Evolutionary conservation across 1,284 basidiomycete genomes (phyloP).

Genomic region (Cryptococcus maquisensis): DNA sequence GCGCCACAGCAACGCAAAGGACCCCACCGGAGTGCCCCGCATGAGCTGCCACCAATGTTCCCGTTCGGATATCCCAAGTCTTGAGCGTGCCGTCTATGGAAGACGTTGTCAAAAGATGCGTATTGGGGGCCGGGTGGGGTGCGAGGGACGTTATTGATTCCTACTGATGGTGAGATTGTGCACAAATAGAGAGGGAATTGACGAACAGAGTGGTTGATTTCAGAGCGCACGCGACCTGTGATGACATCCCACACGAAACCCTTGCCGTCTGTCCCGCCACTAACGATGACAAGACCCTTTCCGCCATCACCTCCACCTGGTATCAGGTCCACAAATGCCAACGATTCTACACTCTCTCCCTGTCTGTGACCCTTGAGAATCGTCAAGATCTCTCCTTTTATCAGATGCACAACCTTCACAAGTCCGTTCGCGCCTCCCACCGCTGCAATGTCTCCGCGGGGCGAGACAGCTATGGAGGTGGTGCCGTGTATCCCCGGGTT

Average conservation of each 20-base stretch:
- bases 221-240: slow-evolving; percentile 73
- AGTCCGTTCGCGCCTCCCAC: slow-evolving; percentile 82
- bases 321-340: slow-evolving; percentile 76
- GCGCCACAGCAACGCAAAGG: slow-evolving; percentile 65
- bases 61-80: slow-evolving; percentile 90
- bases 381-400: slow-evolving; percentile 75
- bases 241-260: slow-evolving; percentile 89
- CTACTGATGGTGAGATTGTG: slow-evolving; percentile 48
- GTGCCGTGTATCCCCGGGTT: slow-evolving; percentile 61
- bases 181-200: neutral
- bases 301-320: slow-evolving; percentile 54
- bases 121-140: slow-evolving; percentile 61
- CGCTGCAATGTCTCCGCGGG: slow-evolving; percentile 76
- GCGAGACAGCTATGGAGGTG: slow-evolving; percentile 78
- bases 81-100: slow-evolving; percentile 79
- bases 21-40: slow-evolving; percentile 82
- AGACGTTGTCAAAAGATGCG: slow-evolving; percentile 62
- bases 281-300: slow-evolving; percentile 67
- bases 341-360: slow-evolving; percentile 83
- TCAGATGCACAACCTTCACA: slow-evolving; percentile 76
- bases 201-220: slow-evolving; percentile 67
- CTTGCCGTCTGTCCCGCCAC: slow-evolving; percentile 88
- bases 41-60: slow-evolving; percentile 70
- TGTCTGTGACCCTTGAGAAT: slow-evolving; percentile 77
- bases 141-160: slow-evolving; percentile 80